Percentiles rank a stretch among this genome's conserved stretches.
Evolutionary conservation across 257 asterid genomes (phyloP).

Genomic region (Primulina tabacum): DNA sequence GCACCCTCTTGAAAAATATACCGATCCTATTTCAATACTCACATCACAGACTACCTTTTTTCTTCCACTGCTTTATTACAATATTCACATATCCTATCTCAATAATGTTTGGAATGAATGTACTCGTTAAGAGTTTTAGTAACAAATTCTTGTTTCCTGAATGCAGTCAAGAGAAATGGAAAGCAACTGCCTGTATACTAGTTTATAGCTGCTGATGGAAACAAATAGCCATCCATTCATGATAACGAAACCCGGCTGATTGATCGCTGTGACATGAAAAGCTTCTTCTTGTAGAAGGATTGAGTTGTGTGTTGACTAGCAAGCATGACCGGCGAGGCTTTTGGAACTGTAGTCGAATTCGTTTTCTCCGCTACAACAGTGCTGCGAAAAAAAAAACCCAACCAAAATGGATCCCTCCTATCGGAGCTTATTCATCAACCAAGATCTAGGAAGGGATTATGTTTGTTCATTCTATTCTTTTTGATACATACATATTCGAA

Average conservation of each 20-base stretch:
- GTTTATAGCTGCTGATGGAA: background rate
- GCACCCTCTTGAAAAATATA: too few relatives aligned
- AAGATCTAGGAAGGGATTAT: slow-evolving; percentile 7
- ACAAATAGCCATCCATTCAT: slow-evolving; percentile 1
- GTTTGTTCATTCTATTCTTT: slow-evolving; percentile 1
- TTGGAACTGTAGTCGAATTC: background rate
- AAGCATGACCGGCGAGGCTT: background rate
- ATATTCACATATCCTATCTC: background rate
- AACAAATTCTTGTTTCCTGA: background rate
- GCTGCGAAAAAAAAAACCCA: background rate
- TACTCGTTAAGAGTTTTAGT: background rate
- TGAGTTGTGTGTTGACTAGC: background rate
- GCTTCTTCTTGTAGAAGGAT: background rate
- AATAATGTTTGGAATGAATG: background rate
- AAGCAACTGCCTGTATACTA: slow-evolving; percentile 24
- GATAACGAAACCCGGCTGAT: background rate
- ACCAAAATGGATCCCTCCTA: background rate
- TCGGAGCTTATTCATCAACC: slow-evolving; percentile 1
- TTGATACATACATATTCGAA: background rate
- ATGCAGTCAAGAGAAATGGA: slow-evolving; percentile 37
- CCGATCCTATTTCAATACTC: too few relatives aligned
- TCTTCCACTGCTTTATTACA: background rate
- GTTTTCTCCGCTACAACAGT: background rate
- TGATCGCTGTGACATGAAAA: background rate
- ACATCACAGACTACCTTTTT: background rate